Percentiles rank a stretch among this genome's conserved stretches.
These are phyloP conservation scores for Cercospora sesami DNA, from an alignment of 2,329 filamentous ascomycete genomes.

Conservation along the genomic window DNA sequence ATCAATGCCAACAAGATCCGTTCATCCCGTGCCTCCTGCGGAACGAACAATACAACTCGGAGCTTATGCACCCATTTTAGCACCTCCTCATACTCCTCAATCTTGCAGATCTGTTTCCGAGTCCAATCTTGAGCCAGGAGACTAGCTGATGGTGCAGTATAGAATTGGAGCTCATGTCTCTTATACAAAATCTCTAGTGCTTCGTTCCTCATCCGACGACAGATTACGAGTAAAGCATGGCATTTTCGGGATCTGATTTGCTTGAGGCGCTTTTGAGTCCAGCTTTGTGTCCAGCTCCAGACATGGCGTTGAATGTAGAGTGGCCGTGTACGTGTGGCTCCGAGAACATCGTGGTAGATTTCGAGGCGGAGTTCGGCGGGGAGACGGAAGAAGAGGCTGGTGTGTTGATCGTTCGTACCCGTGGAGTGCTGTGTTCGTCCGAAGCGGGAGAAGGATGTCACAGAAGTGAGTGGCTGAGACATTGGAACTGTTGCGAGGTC, in stretches of 20 bases:
- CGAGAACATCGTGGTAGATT: slow-evolving; percentile 15
- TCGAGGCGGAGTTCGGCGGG: slow-evolving; percentile 12
- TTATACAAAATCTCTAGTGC: slow-evolving; percentile 10
- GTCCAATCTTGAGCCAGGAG: not conserved
- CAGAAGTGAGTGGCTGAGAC: not conserved
- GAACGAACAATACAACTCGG: not conserved
- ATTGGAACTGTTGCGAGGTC: too few relatives aligned
- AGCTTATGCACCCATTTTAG: not conserved
- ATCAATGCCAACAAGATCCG: not conserved
- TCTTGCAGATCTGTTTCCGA: not conserved
- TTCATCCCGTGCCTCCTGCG: not conserved
- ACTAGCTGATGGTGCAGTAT: not conserved
- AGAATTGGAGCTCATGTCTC: slow-evolving; percentile 12
- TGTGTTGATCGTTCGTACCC: not conserved
- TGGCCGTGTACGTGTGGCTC: not conserved
- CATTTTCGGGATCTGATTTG: not conserved
- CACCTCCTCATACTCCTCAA: not conserved
- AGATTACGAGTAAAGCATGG: slow-evolving; percentile 7
- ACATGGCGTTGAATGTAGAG: slow-evolving; percentile 14
- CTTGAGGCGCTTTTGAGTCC: not conserved
- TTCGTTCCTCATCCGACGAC: slow-evolving; percentile 11
- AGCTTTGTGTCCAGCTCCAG: slow-evolving; percentile 7
- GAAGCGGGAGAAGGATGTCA: not conserved
- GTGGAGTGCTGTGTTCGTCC: not conserved
- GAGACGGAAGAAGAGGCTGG: slow-evolving; percentile 7